A percentile compares a stretch with the other conserved stretches of the same genome.
phyloP scores from a whole-genome alignment of 352 stramenopile species.

The Blastocystis sp. region DNA sequence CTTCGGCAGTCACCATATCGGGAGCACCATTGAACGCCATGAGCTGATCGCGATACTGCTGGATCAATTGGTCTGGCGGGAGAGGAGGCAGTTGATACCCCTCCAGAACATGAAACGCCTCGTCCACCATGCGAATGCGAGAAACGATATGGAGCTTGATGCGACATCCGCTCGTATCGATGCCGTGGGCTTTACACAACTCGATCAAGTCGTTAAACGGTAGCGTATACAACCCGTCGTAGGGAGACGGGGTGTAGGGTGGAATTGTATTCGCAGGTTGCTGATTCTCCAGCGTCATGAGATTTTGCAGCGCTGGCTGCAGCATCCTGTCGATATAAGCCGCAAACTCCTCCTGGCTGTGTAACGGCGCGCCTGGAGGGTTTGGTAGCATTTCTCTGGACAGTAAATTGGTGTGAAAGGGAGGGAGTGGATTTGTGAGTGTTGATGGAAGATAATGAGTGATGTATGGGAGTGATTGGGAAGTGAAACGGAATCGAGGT shows the following conservation, averaged over 20 bases:
- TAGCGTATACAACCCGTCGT: slow-evolving; percentile 44
- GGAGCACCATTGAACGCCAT: slow-evolving; percentile 54
- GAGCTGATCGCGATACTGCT: slow-evolving; percentile 50
- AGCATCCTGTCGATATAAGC: background rate
- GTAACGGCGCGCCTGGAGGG: background rate
- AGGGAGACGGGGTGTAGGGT: background rate
- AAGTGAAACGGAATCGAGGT: too few relatives aligned
- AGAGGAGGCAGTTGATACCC: background rate
- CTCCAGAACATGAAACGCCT: slow-evolving; percentile 16
- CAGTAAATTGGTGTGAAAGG: too few relatives aligned
- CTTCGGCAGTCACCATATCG: slow-evolving; percentile 16
- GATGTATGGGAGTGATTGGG: too few relatives aligned
- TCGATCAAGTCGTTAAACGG: slow-evolving; percentile 12
- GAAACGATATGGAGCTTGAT: slow-evolving; percentile 63
- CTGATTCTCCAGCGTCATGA: background rate
- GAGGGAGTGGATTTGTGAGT: too few relatives aligned
- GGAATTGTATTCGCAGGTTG: background rate
- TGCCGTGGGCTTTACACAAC: slow-evolving; percentile 3
- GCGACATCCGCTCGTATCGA: slow-evolving; percentile 7
- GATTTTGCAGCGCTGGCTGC: background rate
- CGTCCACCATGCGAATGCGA: slow-evolving; percentile 26
- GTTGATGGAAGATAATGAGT: too few relatives aligned
- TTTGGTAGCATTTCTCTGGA: background rate
- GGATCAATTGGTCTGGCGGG: background rate
- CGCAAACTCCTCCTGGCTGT: background rate